Conservation (phyloP, 495 filamentous ascomycete species). For the Rhizodiscina lignyota region DNA sequence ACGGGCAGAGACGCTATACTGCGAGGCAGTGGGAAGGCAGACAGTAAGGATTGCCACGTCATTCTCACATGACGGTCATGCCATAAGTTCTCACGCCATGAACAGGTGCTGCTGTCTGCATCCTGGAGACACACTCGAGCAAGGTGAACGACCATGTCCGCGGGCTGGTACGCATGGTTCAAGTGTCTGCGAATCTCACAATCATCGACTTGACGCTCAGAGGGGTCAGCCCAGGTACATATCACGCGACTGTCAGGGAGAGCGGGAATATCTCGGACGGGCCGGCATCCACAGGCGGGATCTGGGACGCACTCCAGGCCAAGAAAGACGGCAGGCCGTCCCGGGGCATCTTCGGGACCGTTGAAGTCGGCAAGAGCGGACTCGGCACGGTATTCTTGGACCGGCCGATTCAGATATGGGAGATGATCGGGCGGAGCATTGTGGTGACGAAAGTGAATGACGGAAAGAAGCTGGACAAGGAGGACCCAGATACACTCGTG, state of each 20-base stretch:
- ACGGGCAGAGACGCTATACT: slow-evolving; percentile 91
- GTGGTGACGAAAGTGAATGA: slow-evolving; percentile 52
- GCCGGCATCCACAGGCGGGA: slow-evolving; percentile 58
- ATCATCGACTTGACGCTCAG: slow-evolving; percentile 78
- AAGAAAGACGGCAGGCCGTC: slow-evolving; percentile 30
- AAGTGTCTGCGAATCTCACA: slow-evolving; percentile 38
- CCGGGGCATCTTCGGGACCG: slow-evolving; percentile 54
- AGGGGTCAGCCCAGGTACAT: slow-evolving; percentile 66
- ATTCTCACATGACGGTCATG: no score
- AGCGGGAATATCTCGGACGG: slow-evolving; percentile 83
- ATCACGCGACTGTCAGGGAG: slow-evolving; percentile 66
- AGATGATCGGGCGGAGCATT: slow-evolving; percentile 83
- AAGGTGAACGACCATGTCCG: slow-evolving; percentile 19
- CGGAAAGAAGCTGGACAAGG: slow-evolving; percentile 32
- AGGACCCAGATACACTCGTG: slow-evolving; percentile 69
- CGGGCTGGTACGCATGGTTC: slow-evolving; percentile 26
- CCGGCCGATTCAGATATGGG: slow-evolving; percentile 74
- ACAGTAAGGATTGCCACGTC: slow-evolving; percentile 42
- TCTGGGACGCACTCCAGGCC: slow-evolving; percentile 50
- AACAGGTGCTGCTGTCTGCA: slow-evolving; percentile 80
- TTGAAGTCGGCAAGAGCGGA: slow-evolving; percentile 53
- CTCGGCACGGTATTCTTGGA: slow-evolving; percentile 65
- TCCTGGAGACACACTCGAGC: slow-evolving; percentile 73
- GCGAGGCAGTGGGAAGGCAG: slow-evolving; percentile 67
- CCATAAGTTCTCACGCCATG: no score